Evolutionary conservation across 2,329 filamentous ascomycete genomes (phyloP), one percentile per base, ranked within the genome.

Genomic region (Diaporthe helianthi): DNA sequence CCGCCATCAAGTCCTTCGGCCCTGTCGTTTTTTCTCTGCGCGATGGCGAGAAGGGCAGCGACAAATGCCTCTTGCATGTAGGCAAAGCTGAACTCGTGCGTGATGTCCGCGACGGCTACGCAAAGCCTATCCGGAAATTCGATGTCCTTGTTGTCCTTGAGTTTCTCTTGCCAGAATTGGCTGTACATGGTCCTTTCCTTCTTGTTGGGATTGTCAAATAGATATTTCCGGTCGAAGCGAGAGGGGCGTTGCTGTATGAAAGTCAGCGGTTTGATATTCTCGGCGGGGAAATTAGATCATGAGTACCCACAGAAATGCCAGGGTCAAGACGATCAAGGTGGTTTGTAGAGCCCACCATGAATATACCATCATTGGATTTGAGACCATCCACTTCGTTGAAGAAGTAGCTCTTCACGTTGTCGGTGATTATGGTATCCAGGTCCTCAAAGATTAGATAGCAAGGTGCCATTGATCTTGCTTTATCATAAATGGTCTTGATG

Each of bases 381-480:
- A 93, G 85, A 0, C 90, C 90, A 71, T 93, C 90, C 3, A 92
- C 87, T 77, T 92, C 89, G 75, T 92, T 93, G 58, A 92, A 82
- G 79, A 93, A 93, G 80, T 91, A 92, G 65, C 85, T 88, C 33
- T 90, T 83, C 17, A 90, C 87, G 2, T 76, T 72, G 66, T 89
- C 86, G 13, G 83, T 84, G 53, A 93, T 85, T 41, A 92, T 84
- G 10, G 86, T 89, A 76, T 93, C 91, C 6, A 93, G 83, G 72
- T 93, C 91, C 76, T 93, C 91, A 69, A 93, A 90, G 49, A 93
- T 87, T 4, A 93, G 84, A 71, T 91, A 86, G 79, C 90, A 92
- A 0, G 90, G 90, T 0, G 90, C 87, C 71, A 86, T 84, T 72
- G 86, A 81, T 26, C 90, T 81, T 0, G 90, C 90, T 71, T 87